Base-by-base conservation (phyloP, 2,329 filamentous ascomycete genomes). In the Colletotrichum sp. region DNA sequence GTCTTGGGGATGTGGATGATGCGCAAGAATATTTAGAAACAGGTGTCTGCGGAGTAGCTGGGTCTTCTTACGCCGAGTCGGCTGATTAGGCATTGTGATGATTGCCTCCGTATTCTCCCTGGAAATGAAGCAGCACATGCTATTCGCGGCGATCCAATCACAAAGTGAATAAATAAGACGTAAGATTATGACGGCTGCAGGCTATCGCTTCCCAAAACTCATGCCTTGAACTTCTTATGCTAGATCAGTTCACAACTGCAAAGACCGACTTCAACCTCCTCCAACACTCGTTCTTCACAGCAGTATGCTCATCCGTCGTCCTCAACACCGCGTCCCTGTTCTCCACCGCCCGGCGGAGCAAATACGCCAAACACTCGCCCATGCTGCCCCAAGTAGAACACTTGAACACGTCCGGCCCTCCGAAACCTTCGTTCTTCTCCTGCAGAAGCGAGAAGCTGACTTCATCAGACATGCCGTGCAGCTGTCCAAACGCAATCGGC, bases 401-500 rank as follows among this genome's bases (percentile, higher is more conserved):
- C 78, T 86, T 86, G 78, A 82, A 86, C 3, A 86, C 85, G 22
- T 83, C 81, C 0, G 83, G 83, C 1, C 77, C 76, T 13, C 75
- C 65, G 57, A 72, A 75, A 18, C 75, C 76, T 2, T 79, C 79
- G 12, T 79, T 76, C 76, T 84, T 84, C 30, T 81, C 73, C 48
- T 87, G 84, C 12, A 91, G 83, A 0, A 91, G 83, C 7, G 84
- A 82, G 79, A 89, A 89, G 68, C 86, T 89, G 48, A 92, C 87
- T 77, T 90, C 88, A 72, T 92, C 90, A 5, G 90, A 88, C 90
- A 92, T 92, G 30, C 90, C 90, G 67, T 90, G 87, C 0, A 92
- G 84, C 81, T 91, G 90, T 5, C 88, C 89, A 76, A 89, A 92
- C 52, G 79, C 84, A 7, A 90, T 83, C 1, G 80, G 78, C 3